Evolutionary conservation across 805 yeast species (phyloP).

Genomic region (Myxozyma nipponensis): DNA sequence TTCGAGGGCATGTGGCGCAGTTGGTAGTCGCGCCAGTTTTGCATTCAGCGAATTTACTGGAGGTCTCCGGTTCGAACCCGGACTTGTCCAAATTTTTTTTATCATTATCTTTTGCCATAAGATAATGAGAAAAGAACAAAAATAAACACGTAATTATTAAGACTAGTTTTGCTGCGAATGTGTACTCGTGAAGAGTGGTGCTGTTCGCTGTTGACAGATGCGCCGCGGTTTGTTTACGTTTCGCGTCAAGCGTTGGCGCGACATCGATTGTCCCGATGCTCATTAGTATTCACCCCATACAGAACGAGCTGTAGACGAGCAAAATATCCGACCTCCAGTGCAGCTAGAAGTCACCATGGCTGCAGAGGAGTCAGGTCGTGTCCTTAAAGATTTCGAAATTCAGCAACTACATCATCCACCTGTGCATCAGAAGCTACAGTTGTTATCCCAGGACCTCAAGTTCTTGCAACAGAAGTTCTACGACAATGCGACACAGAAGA

Average conservation of each 20-base stretch:
- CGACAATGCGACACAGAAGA: slow-evolving; percentile 43
- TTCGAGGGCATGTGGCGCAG: slow-evolving; percentile 32
- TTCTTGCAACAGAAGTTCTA: slow-evolving; percentile 46
- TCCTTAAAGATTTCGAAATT: slow-evolving; percentile 20
- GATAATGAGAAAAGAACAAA: too few relatives aligned
- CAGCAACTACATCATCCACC: slow-evolving; percentile 27
- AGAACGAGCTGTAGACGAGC: too few relatives aligned
- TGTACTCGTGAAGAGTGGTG: too few relatives aligned
- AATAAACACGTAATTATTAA: too few relatives aligned
- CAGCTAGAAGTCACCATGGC: slow-evolving; percentile 8
- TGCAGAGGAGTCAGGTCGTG: slow-evolving; percentile 13
- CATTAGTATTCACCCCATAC: too few relatives aligned
- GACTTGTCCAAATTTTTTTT: slow-evolving; percentile 30
- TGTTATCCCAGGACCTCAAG: slow-evolving; percentile 43
- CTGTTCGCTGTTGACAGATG: too few relatives aligned
- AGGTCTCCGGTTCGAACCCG: slow-evolving; percentile 34
- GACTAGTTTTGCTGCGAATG: too few relatives aligned
- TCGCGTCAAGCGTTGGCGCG: too few relatives aligned
- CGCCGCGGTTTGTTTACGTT: too few relatives aligned
- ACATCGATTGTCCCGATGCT: too few relatives aligned
- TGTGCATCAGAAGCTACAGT: slow-evolving; percentile 26
- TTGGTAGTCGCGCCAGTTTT: slow-evolving; percentile 33
- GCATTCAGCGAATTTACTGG: slow-evolving; percentile 25
- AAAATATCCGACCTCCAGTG: too few relatives aligned
- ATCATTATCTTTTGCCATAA: too few relatives aligned